Evolutionary conservation across 1,284 basidiomycete genomes (phyloP).

Genomic region (Boletus nobilissimus): DNA sequence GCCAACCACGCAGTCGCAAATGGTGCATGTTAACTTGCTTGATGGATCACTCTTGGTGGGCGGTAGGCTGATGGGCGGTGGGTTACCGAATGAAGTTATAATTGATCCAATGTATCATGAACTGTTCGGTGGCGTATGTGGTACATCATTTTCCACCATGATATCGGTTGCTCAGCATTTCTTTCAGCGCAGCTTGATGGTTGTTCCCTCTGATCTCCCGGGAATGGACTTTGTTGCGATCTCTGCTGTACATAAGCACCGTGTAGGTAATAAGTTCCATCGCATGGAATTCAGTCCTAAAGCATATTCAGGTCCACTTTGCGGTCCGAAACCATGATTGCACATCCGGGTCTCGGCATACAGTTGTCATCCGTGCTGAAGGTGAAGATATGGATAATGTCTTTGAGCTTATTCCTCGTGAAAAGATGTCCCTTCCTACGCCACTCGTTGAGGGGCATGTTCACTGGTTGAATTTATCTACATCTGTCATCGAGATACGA

Average conservation of each 20-base stretch:
- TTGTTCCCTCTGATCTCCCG: not conserved
- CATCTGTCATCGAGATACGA: not conserved
- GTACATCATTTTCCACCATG: not conserved
- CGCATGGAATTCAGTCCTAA: not conserved
- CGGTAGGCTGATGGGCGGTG: not conserved
- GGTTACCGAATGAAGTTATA: not conserved
- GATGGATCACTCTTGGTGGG: not conserved
- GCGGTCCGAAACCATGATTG: not conserved
- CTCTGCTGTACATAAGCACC: not conserved
- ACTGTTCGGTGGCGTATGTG: not conserved
- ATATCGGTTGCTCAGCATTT: not conserved
- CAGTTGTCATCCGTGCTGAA: not conserved
- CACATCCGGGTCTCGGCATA: no score
- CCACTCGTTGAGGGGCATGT: not conserved
- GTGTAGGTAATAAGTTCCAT: not conserved
- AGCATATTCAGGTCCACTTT: not conserved
- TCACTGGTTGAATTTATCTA: conserved; percentile 2
- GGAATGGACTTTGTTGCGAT: not conserved
- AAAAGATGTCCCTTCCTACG: not conserved
- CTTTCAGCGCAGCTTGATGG: not conserved
- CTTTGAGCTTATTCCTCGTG: not conserved
- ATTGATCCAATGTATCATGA: not conserved
- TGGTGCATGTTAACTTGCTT: not conserved
- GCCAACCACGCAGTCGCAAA: not conserved
- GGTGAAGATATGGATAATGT: not conserved